Evolutionary conservation across 768 basidiomycete species (phyloP).

Genomic region (Brasilioporus rufonigricans): DNA sequence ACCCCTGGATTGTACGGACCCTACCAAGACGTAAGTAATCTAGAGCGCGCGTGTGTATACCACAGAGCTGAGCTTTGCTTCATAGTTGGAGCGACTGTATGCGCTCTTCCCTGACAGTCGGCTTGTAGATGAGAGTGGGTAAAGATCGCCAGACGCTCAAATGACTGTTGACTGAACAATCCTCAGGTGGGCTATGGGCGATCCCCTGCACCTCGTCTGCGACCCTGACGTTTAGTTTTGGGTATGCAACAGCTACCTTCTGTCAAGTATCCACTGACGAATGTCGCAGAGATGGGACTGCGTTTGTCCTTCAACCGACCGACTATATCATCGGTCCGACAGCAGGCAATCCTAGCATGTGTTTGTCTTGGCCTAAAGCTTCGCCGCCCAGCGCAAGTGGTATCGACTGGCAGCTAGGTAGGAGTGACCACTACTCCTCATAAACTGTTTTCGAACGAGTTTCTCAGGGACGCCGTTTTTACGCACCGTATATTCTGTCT

Average conservation of each 20-base stretch:
- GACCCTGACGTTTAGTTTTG: slow-evolving; percentile 65
- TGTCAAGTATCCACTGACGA: not conserved
- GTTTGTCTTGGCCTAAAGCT: slow-evolving; percentile 74
- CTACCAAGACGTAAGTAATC: slow-evolving; percentile 62
- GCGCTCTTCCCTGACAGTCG: slow-evolving; percentile 58
- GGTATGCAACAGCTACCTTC: slow-evolving; percentile 39
- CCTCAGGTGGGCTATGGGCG: slow-evolving; percentile 65
- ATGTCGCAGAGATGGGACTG: slow-evolving; percentile 21
- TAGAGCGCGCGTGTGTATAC: not conserved
- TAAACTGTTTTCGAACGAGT: not conserved
- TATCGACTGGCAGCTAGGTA: slow-evolving; percentile 82
- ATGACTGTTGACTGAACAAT: not conserved
- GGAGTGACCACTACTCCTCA: not conserved
- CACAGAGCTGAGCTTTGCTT: slow-evolving; percentile 1
- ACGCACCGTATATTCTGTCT: slow-evolving; percentile 75
- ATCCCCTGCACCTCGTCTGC: slow-evolving; percentile 64
- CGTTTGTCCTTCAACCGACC: slow-evolving; percentile 66
- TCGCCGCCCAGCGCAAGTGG: slow-evolving; percentile 65
- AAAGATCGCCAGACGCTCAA: not conserved
- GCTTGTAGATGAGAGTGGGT: slow-evolving; percentile 60
- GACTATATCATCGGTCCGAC: slow-evolving; percentile 78
- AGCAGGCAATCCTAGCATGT: slow-evolving; percentile 59
- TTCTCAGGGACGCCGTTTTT: slow-evolving; percentile 60
- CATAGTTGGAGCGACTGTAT: slow-evolving; percentile 66
- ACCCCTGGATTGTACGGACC: slow-evolving; percentile 72